phyloP scores from a whole-genome alignment of 306 rosid genomes.

The Phaseolus lunatus region DNA sequence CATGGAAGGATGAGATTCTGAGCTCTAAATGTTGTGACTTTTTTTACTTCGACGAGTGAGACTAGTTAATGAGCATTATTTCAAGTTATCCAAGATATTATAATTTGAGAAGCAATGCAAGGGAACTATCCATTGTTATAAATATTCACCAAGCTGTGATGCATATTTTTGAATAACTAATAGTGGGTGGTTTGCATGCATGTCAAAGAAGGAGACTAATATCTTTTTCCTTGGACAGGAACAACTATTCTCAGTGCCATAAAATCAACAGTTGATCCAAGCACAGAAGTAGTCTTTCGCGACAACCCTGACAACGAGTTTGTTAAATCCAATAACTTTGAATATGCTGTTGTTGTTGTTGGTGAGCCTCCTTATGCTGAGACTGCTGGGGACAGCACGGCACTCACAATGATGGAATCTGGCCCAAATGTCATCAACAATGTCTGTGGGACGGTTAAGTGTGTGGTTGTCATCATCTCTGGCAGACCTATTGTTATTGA shows the following conservation, averaged over 20 bases:
- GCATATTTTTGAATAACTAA: conserved; percentile 20
- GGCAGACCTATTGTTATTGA: conserved; percentile 90
- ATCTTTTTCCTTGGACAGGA: conserved; percentile 60
- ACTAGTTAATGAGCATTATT: background rate
- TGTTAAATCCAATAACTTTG: conserved; percentile 70
- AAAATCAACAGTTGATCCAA: conserved; percentile 70
- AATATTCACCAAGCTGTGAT: conserved; percentile 5
- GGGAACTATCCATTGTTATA: background rate
- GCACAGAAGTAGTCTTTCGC: conserved; percentile 64
- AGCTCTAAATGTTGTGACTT: background rate
- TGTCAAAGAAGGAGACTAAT: background rate
- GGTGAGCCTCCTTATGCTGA: conserved; percentile 93
- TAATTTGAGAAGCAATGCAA: background rate
- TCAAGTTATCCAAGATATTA: conserved; percentile 14
- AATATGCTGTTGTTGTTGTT: conserved; percentile 80
- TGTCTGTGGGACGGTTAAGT: conserved; percentile 72
- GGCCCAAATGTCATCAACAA: conserved; percentile 72
- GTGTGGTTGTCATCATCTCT: conserved; percentile 74
- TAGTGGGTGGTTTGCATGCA: background rate
- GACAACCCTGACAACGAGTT: conserved; percentile 76
- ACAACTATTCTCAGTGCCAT: conserved; percentile 81
- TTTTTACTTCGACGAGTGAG: background rate
- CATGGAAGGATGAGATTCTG: conserved; percentile 2
- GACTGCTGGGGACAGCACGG: conserved; percentile 72
- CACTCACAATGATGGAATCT: conserved; percentile 73